Conservation (phyloP, 1,139 yeast species). For the Taphrina betulina region DNA sequence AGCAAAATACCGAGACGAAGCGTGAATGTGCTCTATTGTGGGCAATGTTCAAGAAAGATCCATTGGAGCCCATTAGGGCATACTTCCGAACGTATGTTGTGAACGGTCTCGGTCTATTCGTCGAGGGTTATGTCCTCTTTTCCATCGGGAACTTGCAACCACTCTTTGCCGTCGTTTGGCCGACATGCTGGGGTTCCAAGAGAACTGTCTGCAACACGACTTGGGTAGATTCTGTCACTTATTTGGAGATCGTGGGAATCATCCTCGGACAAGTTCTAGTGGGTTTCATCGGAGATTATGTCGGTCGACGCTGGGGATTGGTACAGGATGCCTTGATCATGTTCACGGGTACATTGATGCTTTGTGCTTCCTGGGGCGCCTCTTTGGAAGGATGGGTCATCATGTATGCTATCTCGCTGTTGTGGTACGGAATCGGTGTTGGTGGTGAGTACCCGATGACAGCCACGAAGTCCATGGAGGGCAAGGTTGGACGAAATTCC, state of each 20-base stretch:
- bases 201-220: constrained; percentile 43
- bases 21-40: constrained; percentile 41
- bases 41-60: constrained; percentile 44
- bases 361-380: constrained; percentile 56
- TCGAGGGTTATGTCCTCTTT: constrained; percentile 47
- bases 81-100: constrained; percentile 45
- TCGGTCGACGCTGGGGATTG: constrained; percentile 83
- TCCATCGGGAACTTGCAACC: constrained; percentile 46
- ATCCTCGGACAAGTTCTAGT: constrained; percentile 87
- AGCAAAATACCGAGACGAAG: constrained; percentile 42
- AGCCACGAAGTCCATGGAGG: constrained; percentile 54
- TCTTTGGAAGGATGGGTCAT: constrained; percentile 47
- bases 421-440: constrained; percentile 71
- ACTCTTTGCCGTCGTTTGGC: constrained; percentile 45
- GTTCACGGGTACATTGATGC: constrained; percentile 68
- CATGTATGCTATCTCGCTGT: constrained; percentile 69
- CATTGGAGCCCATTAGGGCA: constrained; percentile 45
- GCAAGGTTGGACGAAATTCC: constrained; percentile 47
- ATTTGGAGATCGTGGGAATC: constrained; percentile 66
- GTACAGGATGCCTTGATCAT: constrained; percentile 47
- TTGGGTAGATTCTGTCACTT: constrained; percentile 45
- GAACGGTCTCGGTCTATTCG: constrained; percentile 47
- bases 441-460: constrained; percentile 99
- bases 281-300: constrained; percentile 77
- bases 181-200: constrained; percentile 44